Conservation (phyloP, 495 filamentous ascomycete species). For the Annulohypoxylon bovei region DNA sequence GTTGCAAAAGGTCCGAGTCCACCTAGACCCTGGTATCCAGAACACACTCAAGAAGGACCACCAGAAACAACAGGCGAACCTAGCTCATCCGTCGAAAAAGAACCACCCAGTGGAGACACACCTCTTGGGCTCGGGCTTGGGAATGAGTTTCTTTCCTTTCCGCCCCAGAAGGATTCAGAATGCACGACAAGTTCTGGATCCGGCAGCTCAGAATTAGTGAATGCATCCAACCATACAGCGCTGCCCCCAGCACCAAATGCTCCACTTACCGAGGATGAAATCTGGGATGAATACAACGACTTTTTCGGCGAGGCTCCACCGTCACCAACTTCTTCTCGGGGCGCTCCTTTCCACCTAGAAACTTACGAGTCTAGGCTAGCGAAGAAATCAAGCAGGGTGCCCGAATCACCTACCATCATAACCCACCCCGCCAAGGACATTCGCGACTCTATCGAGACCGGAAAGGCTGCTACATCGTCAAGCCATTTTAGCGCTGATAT, state of each 20-base stretch:
- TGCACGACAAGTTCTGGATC: conserved; percentile 66
- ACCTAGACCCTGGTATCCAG: conserved; percentile 51
- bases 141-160: conserved; percentile 75
- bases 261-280: conserved; percentile 79
- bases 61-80: conserved; percentile 27
- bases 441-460: conserved; percentile 45
- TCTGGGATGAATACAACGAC: conserved; percentile 96
- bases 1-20: conserved; percentile 61
- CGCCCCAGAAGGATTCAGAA: conserved; percentile 74
- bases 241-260: conserved; percentile 66
- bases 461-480: conserved; percentile 46
- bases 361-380: conserved; percentile 46
- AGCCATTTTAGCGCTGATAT: conserved; percentile 60
- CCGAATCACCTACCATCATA: conserved; percentile 55
- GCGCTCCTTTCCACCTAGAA: conserved; percentile 58
- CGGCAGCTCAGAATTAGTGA: conserved; percentile 67
- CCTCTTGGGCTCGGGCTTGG: conserved; percentile 28
- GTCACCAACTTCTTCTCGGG: conserved; percentile 61
- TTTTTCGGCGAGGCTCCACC: conserved; percentile 75
- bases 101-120: conserved; percentile 26
- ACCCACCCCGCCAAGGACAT: conserved; percentile 44
- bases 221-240: conserved; percentile 66
- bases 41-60: conserved; percentile 44
- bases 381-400: conserved; percentile 43
- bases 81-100: conserved; percentile 38